Evolutionary conservation across 139 green algal species (phyloP).

Genomic region (Volvox reticuliferus): DNA sequence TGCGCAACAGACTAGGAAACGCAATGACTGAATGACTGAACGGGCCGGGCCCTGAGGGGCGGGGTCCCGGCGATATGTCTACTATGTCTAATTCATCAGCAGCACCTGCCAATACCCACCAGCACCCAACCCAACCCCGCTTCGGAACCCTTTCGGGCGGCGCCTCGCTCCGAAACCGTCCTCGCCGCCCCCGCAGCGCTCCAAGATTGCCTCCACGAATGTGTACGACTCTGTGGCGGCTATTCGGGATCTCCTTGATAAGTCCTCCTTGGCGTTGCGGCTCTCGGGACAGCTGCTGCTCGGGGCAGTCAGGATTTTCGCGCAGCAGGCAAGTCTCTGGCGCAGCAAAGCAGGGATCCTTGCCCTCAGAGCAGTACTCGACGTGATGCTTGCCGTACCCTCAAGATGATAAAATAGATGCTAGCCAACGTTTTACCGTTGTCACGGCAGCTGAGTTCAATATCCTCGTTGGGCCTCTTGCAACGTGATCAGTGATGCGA

Average conservation of each 20-base stretch:
- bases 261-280: constrained; percentile 22
- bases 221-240: not conserved
- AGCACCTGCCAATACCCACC: not conserved
- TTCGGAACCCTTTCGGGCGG: not conserved
- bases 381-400: not conserved
- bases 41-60: no score
- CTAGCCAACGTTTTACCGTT: not conserved
- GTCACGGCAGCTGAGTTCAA: not conserved
- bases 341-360: no score
- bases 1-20: no score
- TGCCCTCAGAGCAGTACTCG: no score
- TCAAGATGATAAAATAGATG: not conserved
- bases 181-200: not conserved
- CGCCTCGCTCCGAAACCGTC: no score
- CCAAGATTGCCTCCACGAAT: not conserved
- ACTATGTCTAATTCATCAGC: not conserved
- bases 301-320: constrained; percentile 8
- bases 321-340: constrained; percentile 1
- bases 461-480: no score
- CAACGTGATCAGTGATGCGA: no score
- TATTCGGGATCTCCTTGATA: not conserved
- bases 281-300: constrained; percentile 42
- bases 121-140: no score
- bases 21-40: no score
- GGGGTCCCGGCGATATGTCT: no score